phyloP scores from a whole-genome alignment of 345 rosid species.

The Theobroma cacao region DNA sequence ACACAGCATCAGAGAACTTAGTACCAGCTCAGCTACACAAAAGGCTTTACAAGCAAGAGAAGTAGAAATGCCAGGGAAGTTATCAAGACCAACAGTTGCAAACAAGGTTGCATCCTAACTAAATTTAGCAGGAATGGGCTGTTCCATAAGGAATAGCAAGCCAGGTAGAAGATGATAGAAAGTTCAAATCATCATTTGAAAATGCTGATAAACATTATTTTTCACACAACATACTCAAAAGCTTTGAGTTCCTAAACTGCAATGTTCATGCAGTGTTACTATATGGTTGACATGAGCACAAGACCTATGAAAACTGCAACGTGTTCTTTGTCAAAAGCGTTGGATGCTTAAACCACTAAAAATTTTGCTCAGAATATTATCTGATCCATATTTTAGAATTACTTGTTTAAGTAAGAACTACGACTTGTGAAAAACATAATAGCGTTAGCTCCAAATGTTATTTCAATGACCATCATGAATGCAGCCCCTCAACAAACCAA shows the following conservation, averaged over 20 bases:
- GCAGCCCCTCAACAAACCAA: not conserved
- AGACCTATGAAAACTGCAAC: not conserved
- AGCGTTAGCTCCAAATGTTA: not conserved
- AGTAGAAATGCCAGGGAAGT: not conserved
- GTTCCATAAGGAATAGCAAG: not conserved
- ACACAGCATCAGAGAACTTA: not conserved
- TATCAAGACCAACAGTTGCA: not conserved
- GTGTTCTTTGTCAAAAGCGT: not conserved
- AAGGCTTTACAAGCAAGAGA: not conserved
- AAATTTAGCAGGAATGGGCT: not conserved
- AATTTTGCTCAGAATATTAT: not conserved
- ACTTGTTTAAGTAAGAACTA: not conserved
- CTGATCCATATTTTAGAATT: not conserved
- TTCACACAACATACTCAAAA: not conserved
- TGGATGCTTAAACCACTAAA: not conserved
- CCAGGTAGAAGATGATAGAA: not conserved
- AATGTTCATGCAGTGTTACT: not conserved
- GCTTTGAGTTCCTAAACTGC: not conserved
- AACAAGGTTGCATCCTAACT: not conserved
- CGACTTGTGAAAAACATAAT: not conserved
- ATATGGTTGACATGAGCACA: not conserved
- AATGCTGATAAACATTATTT: not conserved
- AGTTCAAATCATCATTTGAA: not conserved
- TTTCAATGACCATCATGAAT: not conserved
- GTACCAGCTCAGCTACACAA: not conserved